These are phyloP conservation scores for Cryphonectria naterciae DNA, from an alignment of 2,329 filamentous ascomycete genomes.

Conservation along the genomic window DNA sequence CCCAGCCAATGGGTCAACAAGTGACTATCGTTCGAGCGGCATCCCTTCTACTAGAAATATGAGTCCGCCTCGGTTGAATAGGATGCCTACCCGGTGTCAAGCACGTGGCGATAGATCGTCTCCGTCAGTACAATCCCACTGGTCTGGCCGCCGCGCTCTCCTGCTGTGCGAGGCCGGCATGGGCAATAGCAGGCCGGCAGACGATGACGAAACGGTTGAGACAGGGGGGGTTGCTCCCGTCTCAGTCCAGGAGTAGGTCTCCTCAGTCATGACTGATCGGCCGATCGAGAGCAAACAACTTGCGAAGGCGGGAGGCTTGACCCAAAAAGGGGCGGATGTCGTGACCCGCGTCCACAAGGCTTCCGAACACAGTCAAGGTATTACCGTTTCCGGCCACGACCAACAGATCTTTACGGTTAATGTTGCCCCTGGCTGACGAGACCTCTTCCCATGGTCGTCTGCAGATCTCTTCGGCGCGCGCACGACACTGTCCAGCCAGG, in stretches of 20 bases:
- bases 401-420: background rate
- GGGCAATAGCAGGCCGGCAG: background rate
- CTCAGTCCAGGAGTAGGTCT: conserved; percentile 13
- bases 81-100: background rate
- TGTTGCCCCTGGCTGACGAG: too few species aligned
- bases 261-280: background rate
- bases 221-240: background rate
- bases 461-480: background rate
- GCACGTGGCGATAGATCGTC: background rate
- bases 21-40: background rate
- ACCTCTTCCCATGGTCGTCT: background rate
- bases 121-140: background rate
- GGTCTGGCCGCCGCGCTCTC: conserved; percentile 5
- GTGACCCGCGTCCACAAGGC: background rate
- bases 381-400: background rate
- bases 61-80: background rate
- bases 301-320: background rate
- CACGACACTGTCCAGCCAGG: background rate
- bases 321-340: background rate
- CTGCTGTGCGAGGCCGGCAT: conserved; percentile 6
- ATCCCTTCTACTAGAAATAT: background rate
- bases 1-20: background rate
- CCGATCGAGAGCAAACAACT: background rate
- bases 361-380: conserved; percentile 5
- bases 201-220: background rate